These are phyloP conservation scores for Sugiyamaella japonica DNA, from an alignment of 1,139 yeast genomes.

Conservation along the genomic window DNA sequence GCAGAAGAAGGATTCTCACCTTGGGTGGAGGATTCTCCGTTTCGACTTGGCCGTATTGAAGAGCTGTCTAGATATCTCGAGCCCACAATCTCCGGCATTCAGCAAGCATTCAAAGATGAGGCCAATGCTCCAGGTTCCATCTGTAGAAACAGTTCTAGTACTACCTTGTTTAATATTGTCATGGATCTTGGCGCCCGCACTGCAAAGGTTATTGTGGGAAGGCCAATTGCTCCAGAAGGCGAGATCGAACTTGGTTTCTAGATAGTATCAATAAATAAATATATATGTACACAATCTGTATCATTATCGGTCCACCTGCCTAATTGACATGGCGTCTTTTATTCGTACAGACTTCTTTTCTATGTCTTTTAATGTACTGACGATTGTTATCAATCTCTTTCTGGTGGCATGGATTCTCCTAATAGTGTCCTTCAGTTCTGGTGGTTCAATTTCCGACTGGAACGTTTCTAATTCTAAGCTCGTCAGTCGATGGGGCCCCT, in stretches of 20 bases:
- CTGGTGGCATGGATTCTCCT: conserved; percentile 27
- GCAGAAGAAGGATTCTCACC: conserved; percentile 21
- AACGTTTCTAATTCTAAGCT: conserved; percentile 29
- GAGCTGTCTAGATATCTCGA: conserved; percentile 22
- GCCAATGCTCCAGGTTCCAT: conserved; percentile 27
- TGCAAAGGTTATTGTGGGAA: conserved; percentile 26
- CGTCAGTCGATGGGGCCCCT: not conserved
- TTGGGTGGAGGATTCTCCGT: conserved; percentile 25
- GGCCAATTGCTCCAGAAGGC: conserved; percentile 24
- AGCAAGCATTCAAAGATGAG: conserved; percentile 26
- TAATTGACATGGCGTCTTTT: conserved; percentile 16
- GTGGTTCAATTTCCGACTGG: conserved; percentile 27
- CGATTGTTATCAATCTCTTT: conserved; percentile 28
- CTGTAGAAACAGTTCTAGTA: conserved; percentile 23
- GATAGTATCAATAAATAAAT: conserved; percentile 4
- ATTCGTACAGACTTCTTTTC: conserved; percentile 28
- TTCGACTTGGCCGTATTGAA: conserved; percentile 24
- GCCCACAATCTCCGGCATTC: conserved; percentile 21
- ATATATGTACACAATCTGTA: not conserved
- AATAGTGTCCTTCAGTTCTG: conserved; percentile 26
- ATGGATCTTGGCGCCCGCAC: conserved; percentile 26
- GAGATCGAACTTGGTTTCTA: conserved; percentile 7
- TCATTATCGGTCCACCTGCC: not conserved
- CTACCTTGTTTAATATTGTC: conserved; percentile 30
- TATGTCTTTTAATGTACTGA: conserved; percentile 24